phyloP scores from a whole-genome alignment of 768 basidiomycete species.

The Xerocomus potaroensis region DNA sequence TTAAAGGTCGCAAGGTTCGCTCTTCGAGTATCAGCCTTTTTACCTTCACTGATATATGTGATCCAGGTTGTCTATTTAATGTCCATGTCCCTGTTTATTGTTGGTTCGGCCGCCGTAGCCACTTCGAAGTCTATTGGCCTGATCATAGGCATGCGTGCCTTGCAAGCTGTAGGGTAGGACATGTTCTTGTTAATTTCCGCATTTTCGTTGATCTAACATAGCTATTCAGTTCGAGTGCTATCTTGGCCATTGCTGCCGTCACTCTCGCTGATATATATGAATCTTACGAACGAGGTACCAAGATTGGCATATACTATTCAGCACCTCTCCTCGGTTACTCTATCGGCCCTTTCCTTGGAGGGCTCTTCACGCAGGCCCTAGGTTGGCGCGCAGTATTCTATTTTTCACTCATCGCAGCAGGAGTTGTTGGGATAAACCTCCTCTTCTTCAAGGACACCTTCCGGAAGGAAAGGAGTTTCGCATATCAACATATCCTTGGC shows the following conservation, averaged over 20 bases:
- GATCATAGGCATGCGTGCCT: conserved; percentile 61
- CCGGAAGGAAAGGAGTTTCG: conserved; percentile 73
- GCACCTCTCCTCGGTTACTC: conserved; percentile 72
- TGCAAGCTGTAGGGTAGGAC: conserved; percentile 58
- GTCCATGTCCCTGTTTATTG: conserved; percentile 49
- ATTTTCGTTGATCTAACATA: neutral
- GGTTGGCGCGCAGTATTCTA: conserved; percentile 86
- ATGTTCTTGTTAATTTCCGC: neutral
- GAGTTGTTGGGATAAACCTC: conserved; percentile 51
- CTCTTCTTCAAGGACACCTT: conserved; percentile 79
- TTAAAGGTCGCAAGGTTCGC: conserved; percentile 66
- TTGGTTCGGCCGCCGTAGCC: conserved; percentile 58
- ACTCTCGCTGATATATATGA: conserved; percentile 80
- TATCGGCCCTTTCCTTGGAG: conserved; percentile 68
- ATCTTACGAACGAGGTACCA: conserved; percentile 70
- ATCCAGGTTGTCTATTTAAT: conserved; percentile 51
- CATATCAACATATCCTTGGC: conserved; percentile 66
- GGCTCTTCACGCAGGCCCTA: conserved; percentile 58
- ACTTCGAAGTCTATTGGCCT: conserved; percentile 50
- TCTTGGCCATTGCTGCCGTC: conserved; percentile 70
- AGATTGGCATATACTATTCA: conserved; percentile 80
- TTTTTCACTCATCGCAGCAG: conserved; percentile 65
- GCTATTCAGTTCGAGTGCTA: conserved; percentile 52
- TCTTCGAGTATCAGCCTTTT: neutral
- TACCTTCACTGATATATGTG: neutral